Conservation (phyloP, 2,329 filamentous ascomycete species). For the Fusarium algeriense region DNA sequence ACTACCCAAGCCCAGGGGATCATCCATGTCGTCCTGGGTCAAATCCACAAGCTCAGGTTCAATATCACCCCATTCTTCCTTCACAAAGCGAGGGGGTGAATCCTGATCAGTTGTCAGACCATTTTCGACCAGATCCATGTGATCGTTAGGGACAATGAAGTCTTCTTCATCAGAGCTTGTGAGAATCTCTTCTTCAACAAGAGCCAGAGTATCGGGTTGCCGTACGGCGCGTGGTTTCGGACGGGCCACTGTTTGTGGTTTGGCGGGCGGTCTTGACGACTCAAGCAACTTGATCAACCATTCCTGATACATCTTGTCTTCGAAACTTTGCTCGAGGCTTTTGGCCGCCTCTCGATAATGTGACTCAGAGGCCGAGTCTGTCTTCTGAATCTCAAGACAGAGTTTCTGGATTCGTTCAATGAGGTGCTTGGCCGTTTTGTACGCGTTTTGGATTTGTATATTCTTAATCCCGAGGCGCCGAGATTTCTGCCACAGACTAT, state of each 20-base stretch:
- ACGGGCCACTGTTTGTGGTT: constrained; percentile 45
- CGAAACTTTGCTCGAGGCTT: constrained; percentile 73
- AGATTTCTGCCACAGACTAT: constrained; percentile 70
- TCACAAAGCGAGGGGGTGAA: constrained; percentile 17
- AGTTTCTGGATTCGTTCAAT: constrained; percentile 68
- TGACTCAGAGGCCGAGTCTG: constrained; percentile 64
- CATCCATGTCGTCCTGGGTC: constrained; percentile 45
- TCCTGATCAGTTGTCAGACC: background rate
- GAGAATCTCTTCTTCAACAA: constrained; percentile 62
- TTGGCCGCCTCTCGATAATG: constrained; percentile 68
- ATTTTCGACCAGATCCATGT: constrained; percentile 19
- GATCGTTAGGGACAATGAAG: constrained; percentile 61
- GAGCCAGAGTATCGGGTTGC: constrained; percentile 4
- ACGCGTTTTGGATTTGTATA: constrained; percentile 59
- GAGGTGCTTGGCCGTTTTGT: constrained; percentile 56
- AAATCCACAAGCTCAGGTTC: constrained; percentile 46
- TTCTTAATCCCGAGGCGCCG: constrained; percentile 55
- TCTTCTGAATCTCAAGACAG: constrained; percentile 63
- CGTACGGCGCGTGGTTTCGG: constrained; percentile 15
- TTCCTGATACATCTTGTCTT: constrained; percentile 66
- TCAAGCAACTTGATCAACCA: constrained; percentile 65
- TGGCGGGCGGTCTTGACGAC: constrained; percentile 56
- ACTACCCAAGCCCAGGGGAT: background rate
- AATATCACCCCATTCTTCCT: constrained; percentile 38
- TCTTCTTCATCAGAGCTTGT: constrained; percentile 63